Conservation (phyloP, 2,329 filamentous ascomycete species). For the Grosmannia penicillata region DNA sequence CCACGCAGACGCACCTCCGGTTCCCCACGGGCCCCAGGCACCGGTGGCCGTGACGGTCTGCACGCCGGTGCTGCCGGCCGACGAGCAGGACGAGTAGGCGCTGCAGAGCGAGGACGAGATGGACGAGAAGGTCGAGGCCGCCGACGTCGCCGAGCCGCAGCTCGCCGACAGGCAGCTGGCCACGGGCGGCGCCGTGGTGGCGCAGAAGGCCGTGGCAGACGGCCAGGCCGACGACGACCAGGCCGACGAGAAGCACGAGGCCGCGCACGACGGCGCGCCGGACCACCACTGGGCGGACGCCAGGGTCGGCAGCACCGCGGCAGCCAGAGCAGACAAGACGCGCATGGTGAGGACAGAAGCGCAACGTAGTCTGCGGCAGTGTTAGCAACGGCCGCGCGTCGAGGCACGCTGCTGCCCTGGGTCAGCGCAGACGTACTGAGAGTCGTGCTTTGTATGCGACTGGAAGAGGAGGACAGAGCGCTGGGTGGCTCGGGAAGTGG, state of each 20-base stretch:
- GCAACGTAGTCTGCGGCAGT: background rate
- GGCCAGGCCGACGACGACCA: conserved; percentile 20
- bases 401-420: too few species aligned
- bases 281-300: conserved; percentile 3
- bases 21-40: conserved; percentile 18
- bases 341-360: background rate
- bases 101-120: conserved; percentile 26
- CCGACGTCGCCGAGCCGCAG: conserved; percentile 17
- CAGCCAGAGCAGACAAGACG: background rate
- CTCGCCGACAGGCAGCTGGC: conserved; percentile 15
- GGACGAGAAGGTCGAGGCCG: conserved; percentile 16
- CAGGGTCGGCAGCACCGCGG: conserved; percentile 5
- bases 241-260: conserved; percentile 26
- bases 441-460: too few species aligned
- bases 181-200: conserved; percentile 11
- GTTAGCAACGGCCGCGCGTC: too few species aligned
- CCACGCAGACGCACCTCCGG: conserved; percentile 4
- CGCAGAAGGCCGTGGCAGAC: conserved; percentile 17
- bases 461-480: too few species aligned
- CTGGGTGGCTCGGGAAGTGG: too few species aligned
- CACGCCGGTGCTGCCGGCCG: conserved; percentile 22
- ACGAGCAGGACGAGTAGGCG: conserved; percentile 22
- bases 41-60: conserved; percentile 23
- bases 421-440: too few species aligned
- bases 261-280: conserved; percentile 5